Conservation (phyloP, 352 stramenopile genomes). For the Synura sp. region DNA sequence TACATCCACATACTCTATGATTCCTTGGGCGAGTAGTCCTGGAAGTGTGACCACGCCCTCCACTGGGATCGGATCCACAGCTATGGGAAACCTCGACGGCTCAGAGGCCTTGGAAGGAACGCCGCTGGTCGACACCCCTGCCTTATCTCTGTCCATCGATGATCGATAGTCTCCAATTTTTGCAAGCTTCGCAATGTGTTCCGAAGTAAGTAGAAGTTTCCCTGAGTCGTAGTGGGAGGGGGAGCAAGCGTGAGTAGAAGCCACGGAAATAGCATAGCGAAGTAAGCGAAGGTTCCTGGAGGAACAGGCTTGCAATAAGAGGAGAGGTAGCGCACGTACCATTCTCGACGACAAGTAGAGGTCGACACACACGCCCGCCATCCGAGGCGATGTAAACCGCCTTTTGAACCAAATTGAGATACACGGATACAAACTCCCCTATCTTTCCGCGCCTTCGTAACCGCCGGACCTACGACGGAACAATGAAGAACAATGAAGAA, state of each 20-base stretch:
- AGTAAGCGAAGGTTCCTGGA: too few relatives aligned
- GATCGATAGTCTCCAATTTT: too few relatives aligned
- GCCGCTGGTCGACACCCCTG: too few relatives aligned
- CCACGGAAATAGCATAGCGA: too few relatives aligned
- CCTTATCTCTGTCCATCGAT: too few relatives aligned
- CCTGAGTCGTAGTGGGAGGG: too few relatives aligned
- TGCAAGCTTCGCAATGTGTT: constrained; percentile 88
- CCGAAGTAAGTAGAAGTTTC: constrained; percentile 82
- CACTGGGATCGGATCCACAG: too few relatives aligned
- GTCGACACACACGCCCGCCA: constrained; percentile 93
- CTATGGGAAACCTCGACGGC: too few relatives aligned
- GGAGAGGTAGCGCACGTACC: constrained; percentile 19
- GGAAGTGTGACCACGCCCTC: constrained; percentile 49
- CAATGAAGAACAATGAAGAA: background rate
- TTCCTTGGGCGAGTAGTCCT: constrained; percentile 76
- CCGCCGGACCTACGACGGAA: too few relatives aligned
- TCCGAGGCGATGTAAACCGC: constrained; percentile 98
- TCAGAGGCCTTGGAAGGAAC: too few relatives aligned
- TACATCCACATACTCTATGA: constrained; percentile 98
- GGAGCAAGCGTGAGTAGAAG: too few relatives aligned
- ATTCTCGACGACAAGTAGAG: constrained; percentile 83
- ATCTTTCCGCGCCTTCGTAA: constrained; percentile 57
- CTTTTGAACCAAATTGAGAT: constrained; percentile 92
- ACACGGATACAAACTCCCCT: constrained; percentile 96
- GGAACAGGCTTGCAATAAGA: background rate